phyloP scores from a whole-genome alignment of 768 basidiomycete species.

The Podaxis sp. region DNA sequence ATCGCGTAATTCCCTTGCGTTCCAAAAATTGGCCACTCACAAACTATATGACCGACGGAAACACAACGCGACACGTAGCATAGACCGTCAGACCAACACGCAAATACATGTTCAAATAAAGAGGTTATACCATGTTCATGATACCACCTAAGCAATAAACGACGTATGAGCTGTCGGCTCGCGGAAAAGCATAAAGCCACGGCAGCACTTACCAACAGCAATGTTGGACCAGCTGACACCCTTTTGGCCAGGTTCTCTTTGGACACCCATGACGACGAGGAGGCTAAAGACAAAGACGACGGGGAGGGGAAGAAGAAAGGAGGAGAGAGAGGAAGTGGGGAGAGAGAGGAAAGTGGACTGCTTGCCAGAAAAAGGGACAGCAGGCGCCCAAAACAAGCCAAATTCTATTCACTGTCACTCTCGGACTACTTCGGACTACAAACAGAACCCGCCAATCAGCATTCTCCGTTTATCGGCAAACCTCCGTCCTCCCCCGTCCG shows the following conservation, averaged over 20 bases:
- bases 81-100: slow-evolving; percentile 13
- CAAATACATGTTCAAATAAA: slow-evolving; percentile 9
- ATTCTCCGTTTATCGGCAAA: not conserved
- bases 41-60: slow-evolving; percentile 37
- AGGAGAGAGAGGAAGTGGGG: slow-evolving; percentile 24
- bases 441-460: slow-evolving; percentile 19
- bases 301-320: slow-evolving; percentile 20
- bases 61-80: slow-evolving; percentile 11
- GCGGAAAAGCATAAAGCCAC: slow-evolving; percentile 15
- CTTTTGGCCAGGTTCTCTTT: slow-evolving; percentile 87
- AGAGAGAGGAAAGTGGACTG: slow-evolving; percentile 10
- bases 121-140: slow-evolving; percentile 89
- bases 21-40: slow-evolving; percentile 37
- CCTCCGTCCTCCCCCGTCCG: slow-evolving; percentile 6
- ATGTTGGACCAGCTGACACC: slow-evolving; percentile 94
- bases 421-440: slow-evolving; percentile 38
- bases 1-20: slow-evolving; percentile 22
- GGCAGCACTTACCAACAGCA: slow-evolving; percentile 72
- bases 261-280: slow-evolving; percentile 64
- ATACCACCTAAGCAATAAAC: slow-evolving; percentile 65
- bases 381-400: slow-evolving; percentile 19
- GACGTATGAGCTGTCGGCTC: slow-evolving; percentile 20
- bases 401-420: slow-evolving; percentile 23
- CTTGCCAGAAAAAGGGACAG: slow-evolving; percentile 10
- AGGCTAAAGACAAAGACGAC: slow-evolving; percentile 18